These are phyloP conservation scores for Sphagnurus paluster DNA, from an alignment of 1,284 basidiomycete genomes.

Conservation along the genomic window DNA sequence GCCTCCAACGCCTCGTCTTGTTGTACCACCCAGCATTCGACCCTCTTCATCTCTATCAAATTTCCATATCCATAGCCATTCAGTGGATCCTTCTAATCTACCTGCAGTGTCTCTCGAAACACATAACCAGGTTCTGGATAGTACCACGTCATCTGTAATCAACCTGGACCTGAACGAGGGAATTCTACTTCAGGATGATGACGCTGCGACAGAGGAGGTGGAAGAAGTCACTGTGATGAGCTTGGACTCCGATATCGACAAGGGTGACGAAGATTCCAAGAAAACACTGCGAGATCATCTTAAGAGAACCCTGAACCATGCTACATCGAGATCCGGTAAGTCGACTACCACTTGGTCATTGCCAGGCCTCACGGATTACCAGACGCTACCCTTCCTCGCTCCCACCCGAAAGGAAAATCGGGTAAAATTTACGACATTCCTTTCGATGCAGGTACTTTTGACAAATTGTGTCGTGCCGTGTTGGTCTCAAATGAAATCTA, in stretches of 20 bases:
- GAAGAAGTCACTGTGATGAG: conserved; percentile 46
- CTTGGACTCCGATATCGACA: conserved; percentile 41
- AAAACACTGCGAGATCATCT: conserved; percentile 67
- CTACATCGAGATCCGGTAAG: conserved; percentile 40
- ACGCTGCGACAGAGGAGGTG: conserved; percentile 52
- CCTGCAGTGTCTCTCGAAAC: conserved; percentile 29
- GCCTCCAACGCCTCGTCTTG: conserved; percentile 41
- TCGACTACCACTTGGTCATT: conserved; percentile 4
- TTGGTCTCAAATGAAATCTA: conserved; percentile 11
- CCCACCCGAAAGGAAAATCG: conserved; percentile 28
- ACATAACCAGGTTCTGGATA: conserved; percentile 42
- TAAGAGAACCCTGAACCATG: conserved; percentile 60
- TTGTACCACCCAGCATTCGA: conserved; percentile 41
- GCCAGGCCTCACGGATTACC: conserved; percentile 6
- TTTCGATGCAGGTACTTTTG: conserved; percentile 31
- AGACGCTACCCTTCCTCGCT: conserved; percentile 16
- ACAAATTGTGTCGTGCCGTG: conserved; percentile 3
- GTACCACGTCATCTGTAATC: conserved; percentile 66
- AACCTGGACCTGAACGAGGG: conserved; percentile 64
- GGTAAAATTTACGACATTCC: conserved; percentile 29
- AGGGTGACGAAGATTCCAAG: conserved; percentile 59
- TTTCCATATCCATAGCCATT: conserved; percentile 45
- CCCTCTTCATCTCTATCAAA: conserved; percentile 45
- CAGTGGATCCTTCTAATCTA: conserved; percentile 25
- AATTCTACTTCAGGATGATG: conserved; percentile 65